These are phyloP conservation scores for Xylaria sp. DNA, from an alignment of 2,329 filamentous ascomycete species.

Conservation along the genomic window DNA sequence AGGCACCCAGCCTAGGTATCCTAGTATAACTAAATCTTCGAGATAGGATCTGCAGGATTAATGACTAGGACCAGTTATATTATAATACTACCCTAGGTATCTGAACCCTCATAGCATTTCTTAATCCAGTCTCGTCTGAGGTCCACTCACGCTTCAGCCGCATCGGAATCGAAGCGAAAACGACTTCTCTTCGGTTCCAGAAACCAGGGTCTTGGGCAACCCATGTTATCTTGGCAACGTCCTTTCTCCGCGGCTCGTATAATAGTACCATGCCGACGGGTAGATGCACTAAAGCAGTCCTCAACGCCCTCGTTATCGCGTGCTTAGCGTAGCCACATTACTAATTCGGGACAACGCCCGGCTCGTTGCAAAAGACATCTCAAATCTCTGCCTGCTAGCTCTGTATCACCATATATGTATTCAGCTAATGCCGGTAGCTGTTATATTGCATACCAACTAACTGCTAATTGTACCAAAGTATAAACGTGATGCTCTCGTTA, in stretches of 20 bases:
- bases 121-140: neutral
- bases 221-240: slow-evolving; percentile 14
- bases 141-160: neutral
- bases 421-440: neutral
- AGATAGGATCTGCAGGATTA: neutral
- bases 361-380: neutral
- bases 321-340: neutral
- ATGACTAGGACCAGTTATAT: neutral
- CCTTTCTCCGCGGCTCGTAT: slow-evolving; percentile 9
- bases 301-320: neutral
- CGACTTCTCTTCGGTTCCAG: neutral
- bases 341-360: no score
- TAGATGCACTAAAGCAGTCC: neutral
- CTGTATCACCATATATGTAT: neutral
- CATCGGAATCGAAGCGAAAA: neutral
- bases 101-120: no score
- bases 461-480: no score
- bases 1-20: neutral
- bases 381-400: neutral
- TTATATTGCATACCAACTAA: neutral
- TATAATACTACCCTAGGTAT: neutral
- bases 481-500: no score
- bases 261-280: neutral
- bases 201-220: neutral
- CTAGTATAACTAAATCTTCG: neutral